Percentiles rank a stretch among this genome's conserved stretches.
phyloP scores from a whole-genome alignment of 768 basidiomycete genomes.

The Boletus bicolor region DNA sequence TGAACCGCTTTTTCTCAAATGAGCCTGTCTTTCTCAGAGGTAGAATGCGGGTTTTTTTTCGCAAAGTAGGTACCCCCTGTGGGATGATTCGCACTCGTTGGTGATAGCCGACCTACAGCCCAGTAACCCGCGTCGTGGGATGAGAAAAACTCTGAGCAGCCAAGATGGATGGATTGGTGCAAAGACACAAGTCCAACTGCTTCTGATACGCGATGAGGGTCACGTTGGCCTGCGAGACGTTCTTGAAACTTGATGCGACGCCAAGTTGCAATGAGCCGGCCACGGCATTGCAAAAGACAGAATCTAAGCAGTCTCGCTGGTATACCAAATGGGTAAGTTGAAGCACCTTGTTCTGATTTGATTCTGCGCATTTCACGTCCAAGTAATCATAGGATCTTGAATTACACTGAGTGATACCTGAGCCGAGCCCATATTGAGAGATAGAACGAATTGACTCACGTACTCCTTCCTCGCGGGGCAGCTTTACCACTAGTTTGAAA shows the following conservation, averaged over 20 bases:
- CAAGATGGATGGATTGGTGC: not conserved
- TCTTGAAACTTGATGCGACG: conserved; percentile 7
- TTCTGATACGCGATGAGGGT: not conserved
- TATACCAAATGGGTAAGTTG: not conserved
- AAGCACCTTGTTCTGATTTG: conserved; percentile 2
- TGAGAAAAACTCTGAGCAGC: not conserved
- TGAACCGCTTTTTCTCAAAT: not conserved
- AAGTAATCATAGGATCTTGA: not conserved
- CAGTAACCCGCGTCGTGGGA: not conserved
- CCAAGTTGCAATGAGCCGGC: conserved; percentile 4
- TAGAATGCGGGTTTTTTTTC: not conserved
- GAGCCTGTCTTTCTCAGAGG: not conserved
- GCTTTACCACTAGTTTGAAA: not conserved
- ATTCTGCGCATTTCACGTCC: not conserved
- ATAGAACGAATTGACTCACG: not conserved
- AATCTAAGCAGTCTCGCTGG: not conserved
- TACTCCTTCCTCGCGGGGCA: not conserved
- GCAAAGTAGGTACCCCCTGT: not conserved
- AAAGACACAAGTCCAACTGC: not conserved
- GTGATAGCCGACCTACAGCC: not conserved
- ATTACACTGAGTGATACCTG: not conserved
- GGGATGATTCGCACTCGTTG: not conserved
- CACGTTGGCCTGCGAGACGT: conserved; percentile 1
- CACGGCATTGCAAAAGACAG: conserved; percentile 8
- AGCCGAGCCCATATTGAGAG: not conserved